Percentiles rank a stretch among this genome's conserved stretches.
phyloP scores from a whole-genome alignment of 2,329 filamentous ascomycete species.

The Gliomastix tumulicola region DNA sequence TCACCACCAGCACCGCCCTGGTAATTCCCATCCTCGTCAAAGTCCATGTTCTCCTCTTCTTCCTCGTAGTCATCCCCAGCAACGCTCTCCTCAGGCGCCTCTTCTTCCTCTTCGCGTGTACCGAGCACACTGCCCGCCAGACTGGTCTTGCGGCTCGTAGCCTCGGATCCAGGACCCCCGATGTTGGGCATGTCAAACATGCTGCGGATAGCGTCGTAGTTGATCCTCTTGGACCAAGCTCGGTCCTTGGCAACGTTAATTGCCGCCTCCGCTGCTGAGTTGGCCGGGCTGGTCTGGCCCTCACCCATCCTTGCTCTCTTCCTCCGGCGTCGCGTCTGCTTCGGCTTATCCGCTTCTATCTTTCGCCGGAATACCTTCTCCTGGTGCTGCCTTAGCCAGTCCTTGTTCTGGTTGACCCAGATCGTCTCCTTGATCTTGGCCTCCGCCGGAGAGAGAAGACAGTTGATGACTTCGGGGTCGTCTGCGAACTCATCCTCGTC shows the following conservation, averaged over 20 bases:
- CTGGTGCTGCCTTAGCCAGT: slow-evolving; percentile 83
- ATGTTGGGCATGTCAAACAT: slow-evolving; percentile 44
- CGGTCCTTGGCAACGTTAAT: slow-evolving; percentile 60
- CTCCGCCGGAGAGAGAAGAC: slow-evolving; percentile 67
- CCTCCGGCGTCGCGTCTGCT: slow-evolving; percentile 47
- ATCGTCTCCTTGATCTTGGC: slow-evolving; percentile 79
- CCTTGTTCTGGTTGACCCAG: slow-evolving; percentile 92
- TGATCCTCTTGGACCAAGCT: slow-evolving; percentile 67
- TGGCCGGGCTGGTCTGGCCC: slow-evolving; percentile 58
- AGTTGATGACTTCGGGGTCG: slow-evolving; percentile 80
- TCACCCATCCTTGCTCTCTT: slow-evolving; percentile 55
- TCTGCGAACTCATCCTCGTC: slow-evolving; percentile 79
- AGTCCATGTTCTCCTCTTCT: slow-evolving; percentile 23
- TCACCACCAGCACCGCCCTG: slow-evolving; percentile 23
- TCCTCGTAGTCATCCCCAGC: slow-evolving; percentile 22
- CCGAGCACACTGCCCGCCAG: slow-evolving; percentile 26
- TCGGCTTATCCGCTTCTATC: slow-evolving; percentile 48
- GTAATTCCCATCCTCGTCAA: slow-evolving; percentile 26
- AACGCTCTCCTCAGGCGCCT: slow-evolving; percentile 25
- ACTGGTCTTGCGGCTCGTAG: slow-evolving; percentile 37
- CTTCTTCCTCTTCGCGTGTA: slow-evolving; percentile 11
- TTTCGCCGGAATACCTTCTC: slow-evolving; percentile 74
- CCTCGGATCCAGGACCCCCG: slow-evolving; percentile 40
- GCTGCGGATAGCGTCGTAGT: slow-evolving; percentile 57
- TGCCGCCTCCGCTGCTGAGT: slow-evolving; percentile 62